A percentile compares a stretch with the other conserved stretches of the same genome.
phyloP scores from a whole-genome alignment of 2,329 filamentous ascomycete species.

The Aspergillus sp. region DNA sequence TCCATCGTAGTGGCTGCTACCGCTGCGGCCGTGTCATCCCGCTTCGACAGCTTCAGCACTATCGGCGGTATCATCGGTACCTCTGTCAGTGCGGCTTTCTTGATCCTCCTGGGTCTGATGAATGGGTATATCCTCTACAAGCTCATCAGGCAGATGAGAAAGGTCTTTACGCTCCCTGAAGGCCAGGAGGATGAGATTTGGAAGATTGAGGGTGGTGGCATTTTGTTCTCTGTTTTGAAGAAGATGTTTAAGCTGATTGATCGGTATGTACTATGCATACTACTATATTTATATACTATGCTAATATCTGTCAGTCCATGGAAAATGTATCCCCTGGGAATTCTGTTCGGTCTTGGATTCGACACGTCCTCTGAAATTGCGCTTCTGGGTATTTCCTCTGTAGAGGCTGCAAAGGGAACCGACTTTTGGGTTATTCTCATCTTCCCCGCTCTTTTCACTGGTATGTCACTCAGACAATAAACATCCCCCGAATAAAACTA shows the following conservation, averaged over 20 bases:
- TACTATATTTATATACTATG: background rate
- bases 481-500: background rate
- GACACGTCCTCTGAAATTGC: conserved; percentile 95
- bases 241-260: conserved; percentile 70
- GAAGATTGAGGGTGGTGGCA: conserved; percentile 70
- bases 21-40: conserved; percentile 72
- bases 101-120: conserved; percentile 75
- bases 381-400: conserved; percentile 79
- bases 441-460: conserved; percentile 84
- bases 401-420: conserved; percentile 80
- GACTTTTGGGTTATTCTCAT: conserved; percentile 92
- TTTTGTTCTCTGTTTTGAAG: conserved; percentile 67
- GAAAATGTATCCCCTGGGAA: conserved; percentile 93
- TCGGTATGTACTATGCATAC: conserved; percentile 24
- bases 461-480: conserved; percentile 39
- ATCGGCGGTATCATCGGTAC: conserved; percentile 88
- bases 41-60: conserved; percentile 73
- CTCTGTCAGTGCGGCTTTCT: conserved; percentile 74
- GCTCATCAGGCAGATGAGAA: conserved; percentile 64
- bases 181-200: conserved; percentile 51
- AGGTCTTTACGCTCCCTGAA: conserved; percentile 49
- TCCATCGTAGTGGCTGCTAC: conserved; percentile 90
- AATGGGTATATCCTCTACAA: conserved; percentile 83
- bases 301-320: conserved; percentile 47
- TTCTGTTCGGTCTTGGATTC: conserved; percentile 88